Base-by-base conservation (phyloP, 805 yeast genomes). In the Metschnikowia shivogae region DNA sequence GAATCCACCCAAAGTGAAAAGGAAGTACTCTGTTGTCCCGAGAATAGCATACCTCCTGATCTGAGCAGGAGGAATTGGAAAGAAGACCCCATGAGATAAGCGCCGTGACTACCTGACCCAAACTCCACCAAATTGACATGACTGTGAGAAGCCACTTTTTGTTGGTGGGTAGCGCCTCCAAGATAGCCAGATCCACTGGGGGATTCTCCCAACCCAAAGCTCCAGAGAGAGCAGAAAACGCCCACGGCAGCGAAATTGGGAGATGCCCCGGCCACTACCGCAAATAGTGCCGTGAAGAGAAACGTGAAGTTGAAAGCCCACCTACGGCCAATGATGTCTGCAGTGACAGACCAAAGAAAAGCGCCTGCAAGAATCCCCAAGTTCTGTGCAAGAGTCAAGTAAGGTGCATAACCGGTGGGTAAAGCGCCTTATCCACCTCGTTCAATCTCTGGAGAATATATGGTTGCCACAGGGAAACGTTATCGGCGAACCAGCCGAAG, bases 1-100 rank as follows among this genome's bases (percentile, higher is more conserved):
- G 67, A 64, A 26, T 62, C 67, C n/a, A 11, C 74, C 62, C 43
- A 77, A 55, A 6, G 79, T 78, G 49, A 72, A 71, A 50, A 70
- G 65, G 39, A 71, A 66, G 59, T 81, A 81, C 55, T 63, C 74
- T 70, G 59, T 81, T 81, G 30, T 65, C 58, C 11, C 54, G 46
- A 8, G 76, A 65, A 27, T 68, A 66, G 57, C 86, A 80, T 34
- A 39, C 20, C 11, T 34, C 29, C 17, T 30, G 19, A 33, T 42
- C 52, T 4, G 36, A 13, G 39, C 56, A 53, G 34, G 48, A 43
- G 29, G 34, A 50, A 28, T 48, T 53, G 14, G 54, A 36, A 14
- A 53, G 46, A n/a, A 53, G 41, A 14, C 49, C 53, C 54, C 54
- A 50, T 19, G 55, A 46, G 4, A 53, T 41, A 4, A 50, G 47